Evolutionary conservation across 306 rosid genomes (phyloP).

Genomic region (Potentilla sterilis): DNA sequence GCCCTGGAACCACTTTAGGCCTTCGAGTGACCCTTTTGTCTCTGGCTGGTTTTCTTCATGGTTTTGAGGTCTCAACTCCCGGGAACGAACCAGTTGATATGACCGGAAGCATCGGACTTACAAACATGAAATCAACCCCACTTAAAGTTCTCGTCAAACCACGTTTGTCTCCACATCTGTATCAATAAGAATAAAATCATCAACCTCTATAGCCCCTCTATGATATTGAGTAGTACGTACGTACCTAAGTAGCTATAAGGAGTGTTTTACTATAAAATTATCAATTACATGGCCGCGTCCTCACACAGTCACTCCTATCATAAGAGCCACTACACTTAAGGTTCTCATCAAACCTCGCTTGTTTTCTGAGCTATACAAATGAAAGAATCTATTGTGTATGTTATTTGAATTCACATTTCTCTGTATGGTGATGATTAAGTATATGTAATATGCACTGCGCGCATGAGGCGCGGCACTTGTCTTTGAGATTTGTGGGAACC

Average conservation of each 20-base stretch:
- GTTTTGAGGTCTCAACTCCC: constrained; percentile 37
- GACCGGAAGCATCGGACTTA: constrained; percentile 40
- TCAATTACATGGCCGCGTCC: too few species aligned
- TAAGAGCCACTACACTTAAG: constrained; percentile 6
- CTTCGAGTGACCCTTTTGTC: constrained; percentile 39
- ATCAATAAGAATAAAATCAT: background rate
- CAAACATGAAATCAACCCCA: constrained; percentile 41
- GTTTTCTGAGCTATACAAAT: background rate
- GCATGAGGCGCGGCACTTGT: too few species aligned
- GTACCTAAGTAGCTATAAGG: too few species aligned
- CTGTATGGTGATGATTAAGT: too few species aligned
- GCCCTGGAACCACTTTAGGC: constrained; percentile 43
- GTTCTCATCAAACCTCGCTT: constrained; percentile 3
- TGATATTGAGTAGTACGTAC: too few species aligned
- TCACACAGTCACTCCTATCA: too few species aligned
- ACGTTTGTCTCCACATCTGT: constrained; percentile 33
- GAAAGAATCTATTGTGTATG: background rate
- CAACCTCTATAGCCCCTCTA: too few species aligned
- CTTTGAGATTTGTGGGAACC: too few species aligned
- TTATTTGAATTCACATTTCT: background rate
- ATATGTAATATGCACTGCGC: too few species aligned
- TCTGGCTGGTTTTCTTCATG: constrained; percentile 46
- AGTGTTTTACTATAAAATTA: too few species aligned
- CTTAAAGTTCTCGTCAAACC: constrained; percentile 48
- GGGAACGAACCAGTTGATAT: constrained; percentile 38